Evolutionary conservation across 2,329 filamentous ascomycete genomes (phyloP), one percentile per base, ranked within the genome.

Genomic region (Colletotrichum karsti): DNA sequence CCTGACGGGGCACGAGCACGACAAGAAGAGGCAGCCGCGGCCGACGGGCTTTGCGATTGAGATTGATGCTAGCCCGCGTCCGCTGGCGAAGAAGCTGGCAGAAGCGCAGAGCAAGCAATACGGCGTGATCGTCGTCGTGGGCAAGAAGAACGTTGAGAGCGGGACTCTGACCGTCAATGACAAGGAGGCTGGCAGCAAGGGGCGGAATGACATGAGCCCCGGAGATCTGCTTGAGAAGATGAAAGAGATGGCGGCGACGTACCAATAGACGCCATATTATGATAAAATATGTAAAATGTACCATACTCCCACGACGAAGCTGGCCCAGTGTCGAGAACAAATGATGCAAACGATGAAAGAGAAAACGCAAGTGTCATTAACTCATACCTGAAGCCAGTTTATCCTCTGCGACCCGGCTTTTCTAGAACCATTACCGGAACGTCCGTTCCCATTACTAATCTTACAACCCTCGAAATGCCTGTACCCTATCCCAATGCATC

Each of bases 61-160:
- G 68, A 77, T 94, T 15, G 93, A 96, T 74, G 84, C 82, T 35
- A 91, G 87, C 59, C 81, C 85, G 13, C 86, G 89, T 57, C 84
- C 87, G 1, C 77, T 97, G 8, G 84, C 85, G 2, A 88, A 90
- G 75, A 97, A 96, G 78, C 85, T 94, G 22, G 85, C 86, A 33
- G 89, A 92, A 75, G 94, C 93, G n/a, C 91, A 88, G 71, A 76
- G 80, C 53, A 91, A 90, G 78, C 91, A 90, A 42, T 96, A 95
- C 76, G 90, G 92, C 59, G 83, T 93, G 62, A 89, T 96, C 58
- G 85, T 93, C 33, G 89, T 94, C 2, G 83, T 96, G 10, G 94
- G 94, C 1, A 83, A 88, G 30, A 85, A 85, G 63, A 90, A 95
- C 72, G 78, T 92, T 3, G 79, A 83, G n/a, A 83, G 82, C 13